Evolutionary conservation across 2,329 filamentous ascomycete genomes (phyloP), one percentile per base, ranked within the genome.

Genomic region (Epichloe gansuensis): DNA sequence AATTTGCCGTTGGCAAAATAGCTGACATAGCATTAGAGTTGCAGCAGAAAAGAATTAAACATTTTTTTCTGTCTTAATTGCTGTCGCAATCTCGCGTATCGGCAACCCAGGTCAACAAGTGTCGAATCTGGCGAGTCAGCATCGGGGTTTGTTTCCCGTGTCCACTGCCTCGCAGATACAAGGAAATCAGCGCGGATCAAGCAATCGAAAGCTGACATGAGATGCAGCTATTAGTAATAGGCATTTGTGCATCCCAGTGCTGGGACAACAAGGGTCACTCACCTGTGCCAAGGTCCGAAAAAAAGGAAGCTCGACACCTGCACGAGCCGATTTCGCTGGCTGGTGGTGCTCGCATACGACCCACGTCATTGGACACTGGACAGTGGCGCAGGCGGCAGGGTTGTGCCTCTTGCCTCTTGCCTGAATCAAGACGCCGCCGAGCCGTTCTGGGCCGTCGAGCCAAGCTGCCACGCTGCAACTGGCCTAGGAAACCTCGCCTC

Each of bases 321-420:
- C 56, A 59, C 57, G 55, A 54, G 57, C 56, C 56, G 56, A 53
- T 58, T 53, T 56, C 56, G 56, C 57, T 56, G 57, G 57, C 42
- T 46, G 45, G 44, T 5, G 27, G 44, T 13, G 45, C 15, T 38
- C 42, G 52, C 52, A 54, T 39, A 31, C 42, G 44, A 27, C 34
- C 23, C 25, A 52, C 55, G 51, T 54, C 49, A 57, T 57, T 56
- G 53, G 55, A 47, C 17, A 38, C 17, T 17, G 17, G 17, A 21
- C 17, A 38, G 13, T 25, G 41, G 17, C 31, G 11, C 11, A 21
- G 17, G 17, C 17, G 17, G 17, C 17, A 31, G 27, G 27, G 27
- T 31, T 8, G 27, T 31, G 27, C 9, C 27, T 4, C 4, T 4
- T 31, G 27, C 9, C 27, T 31, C 27, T 31, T 11, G 27, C 27